Evolutionary conservation across 345 rosid species (phyloP), one percentile per base, ranked within the genome.

Genomic region (Salix arbutifolia): DNA sequence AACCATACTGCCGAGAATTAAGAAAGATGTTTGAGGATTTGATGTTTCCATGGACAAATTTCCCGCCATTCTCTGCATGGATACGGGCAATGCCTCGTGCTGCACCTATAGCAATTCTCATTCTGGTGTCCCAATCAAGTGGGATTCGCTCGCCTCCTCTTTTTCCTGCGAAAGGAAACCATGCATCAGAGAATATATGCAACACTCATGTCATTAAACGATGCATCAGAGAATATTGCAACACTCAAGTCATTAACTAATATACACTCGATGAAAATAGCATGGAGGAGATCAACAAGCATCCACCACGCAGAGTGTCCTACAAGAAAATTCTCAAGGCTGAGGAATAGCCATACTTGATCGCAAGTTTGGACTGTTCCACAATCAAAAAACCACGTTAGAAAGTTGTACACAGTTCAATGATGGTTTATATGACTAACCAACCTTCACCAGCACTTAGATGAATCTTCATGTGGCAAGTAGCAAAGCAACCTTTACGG

Each of bases 21-120:
- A 93, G 89, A 76, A 96, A 90, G 76, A 96, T 87, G 85, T 96
- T 96, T 0, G 99, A 92, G 81, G 97, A 89, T 80, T 93, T 96
- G 82, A 96, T 86, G 86, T 96, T 96, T 48, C 98, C 98, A 28
- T 96, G 98, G 52, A 91, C 96, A 52, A 96, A 82, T 72, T 86
- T 96, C 28, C 94, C 96, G 1, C 81, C 81, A 77, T 89, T 92
- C 71, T 89, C 98, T 31, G 74, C 42, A 70, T 96, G 98, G 73
- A 96, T 87, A 37, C 88, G 82, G 1, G 94, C 88, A 19, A 93
- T 86, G 74, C 98, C 98, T 86, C 90, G 88, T 48, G 98, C 96
- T 67, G 98, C 90, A 2, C 99, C 99, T n/a, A 91, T 74, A 1
- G 94, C 95, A 19, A 93, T 91, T 67, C 83, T 87, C 92, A 90